Conservation (phyloP, 2,329 filamentous ascomycete genomes). For the Phaeomoniella chlamydospora region DNA sequence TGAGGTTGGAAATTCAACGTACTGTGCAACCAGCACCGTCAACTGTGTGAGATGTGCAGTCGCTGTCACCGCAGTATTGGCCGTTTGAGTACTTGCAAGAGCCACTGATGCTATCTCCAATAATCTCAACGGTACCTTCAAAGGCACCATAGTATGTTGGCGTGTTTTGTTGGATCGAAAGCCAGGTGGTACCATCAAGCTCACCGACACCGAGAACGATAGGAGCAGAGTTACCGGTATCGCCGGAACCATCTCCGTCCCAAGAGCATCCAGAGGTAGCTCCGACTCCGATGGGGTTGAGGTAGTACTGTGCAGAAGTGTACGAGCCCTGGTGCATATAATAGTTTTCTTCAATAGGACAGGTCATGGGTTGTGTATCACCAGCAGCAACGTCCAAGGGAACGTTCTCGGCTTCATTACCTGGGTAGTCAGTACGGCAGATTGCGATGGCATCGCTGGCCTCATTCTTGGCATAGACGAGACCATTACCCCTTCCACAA, state of each 20-base stretch:
- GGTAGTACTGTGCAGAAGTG: slow-evolving; percentile 92
- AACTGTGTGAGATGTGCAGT: slow-evolving; percentile 16
- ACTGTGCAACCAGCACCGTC: slow-evolving; percentile 64
- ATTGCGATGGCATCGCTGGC: slow-evolving; percentile 52
- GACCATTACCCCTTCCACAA: slow-evolving; percentile 58
- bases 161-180: slow-evolving; percentile 73
- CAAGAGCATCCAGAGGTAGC: slow-evolving; percentile 62
- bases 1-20: slow-evolving; percentile 29
- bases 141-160: slow-evolving; percentile 58
- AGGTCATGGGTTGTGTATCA: slow-evolving; percentile 49
- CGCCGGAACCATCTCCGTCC: slow-evolving; percentile 40
- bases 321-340: slow-evolving; percentile 60
- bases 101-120: slow-evolving; percentile 44
- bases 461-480: slow-evolving; percentile 63
- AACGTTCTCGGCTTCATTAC: slow-evolving; percentile 73
- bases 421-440: slow-evolving; percentile 92
- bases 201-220: slow-evolving; percentile 72
- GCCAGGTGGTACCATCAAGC: slow-evolving; percentile 53
- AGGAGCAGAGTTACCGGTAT: slow-evolving; percentile 72
- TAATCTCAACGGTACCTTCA: slow-evolving; percentile 66
- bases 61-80: slow-evolving; percentile 39
- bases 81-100: slow-evolving; percentile 54
- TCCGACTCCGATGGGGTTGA: slow-evolving; percentile 65
- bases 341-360: slow-evolving; percentile 57
- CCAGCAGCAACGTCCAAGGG: slow-evolving; percentile 53